Evolutionary conservation across 2,329 filamentous ascomycete species (phyloP).

Genomic region (Stachybotrys elegans): DNA sequence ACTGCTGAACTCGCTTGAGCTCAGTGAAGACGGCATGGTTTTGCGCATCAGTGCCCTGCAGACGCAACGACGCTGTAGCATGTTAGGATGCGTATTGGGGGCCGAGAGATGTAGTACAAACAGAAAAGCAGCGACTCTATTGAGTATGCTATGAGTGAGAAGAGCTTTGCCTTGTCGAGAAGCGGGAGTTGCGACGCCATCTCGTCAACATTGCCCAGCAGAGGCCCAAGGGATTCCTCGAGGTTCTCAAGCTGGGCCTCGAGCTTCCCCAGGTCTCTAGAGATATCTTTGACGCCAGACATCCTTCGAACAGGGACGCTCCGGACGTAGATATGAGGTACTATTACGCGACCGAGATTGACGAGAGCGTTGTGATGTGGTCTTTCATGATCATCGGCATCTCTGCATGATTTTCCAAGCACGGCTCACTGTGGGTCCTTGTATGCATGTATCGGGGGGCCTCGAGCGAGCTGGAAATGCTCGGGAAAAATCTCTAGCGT

Average conservation of each 20-base stretch:
- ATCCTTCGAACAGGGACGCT: constrained; percentile 24
- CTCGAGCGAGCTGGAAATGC: too few relatives aligned
- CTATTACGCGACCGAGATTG: constrained; percentile 12
- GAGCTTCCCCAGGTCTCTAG: constrained; percentile 66
- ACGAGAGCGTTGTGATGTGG: background rate
- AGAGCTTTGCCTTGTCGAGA: constrained; percentile 92
- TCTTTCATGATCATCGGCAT: background rate
- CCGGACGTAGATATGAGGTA: constrained; percentile 11
- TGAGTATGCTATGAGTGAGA: constrained; percentile 81
- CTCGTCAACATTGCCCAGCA: constrained; percentile 62
- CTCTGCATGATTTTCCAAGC: too few relatives aligned
- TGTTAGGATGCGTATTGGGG: background rate
- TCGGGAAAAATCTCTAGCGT: too few relatives aligned
- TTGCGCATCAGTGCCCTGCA: constrained; percentile 77
- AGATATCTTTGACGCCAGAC: constrained; percentile 48
- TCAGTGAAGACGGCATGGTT: constrained; percentile 82
- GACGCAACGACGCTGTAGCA: constrained; percentile 59
- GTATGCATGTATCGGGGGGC: too few relatives aligned
- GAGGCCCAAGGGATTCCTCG: constrained; percentile 67
- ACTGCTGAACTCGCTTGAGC: constrained; percentile 80
- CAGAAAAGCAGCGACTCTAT: constrained; percentile 89
- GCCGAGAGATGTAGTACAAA: constrained; percentile 33
- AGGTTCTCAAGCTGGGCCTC: constrained; percentile 76
- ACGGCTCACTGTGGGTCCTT: too few relatives aligned
- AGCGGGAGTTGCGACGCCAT: constrained; percentile 76